Base-by-base conservation (phyloP, 2,329 filamentous ascomycete genomes). In the Aspergillus sp. region DNA sequence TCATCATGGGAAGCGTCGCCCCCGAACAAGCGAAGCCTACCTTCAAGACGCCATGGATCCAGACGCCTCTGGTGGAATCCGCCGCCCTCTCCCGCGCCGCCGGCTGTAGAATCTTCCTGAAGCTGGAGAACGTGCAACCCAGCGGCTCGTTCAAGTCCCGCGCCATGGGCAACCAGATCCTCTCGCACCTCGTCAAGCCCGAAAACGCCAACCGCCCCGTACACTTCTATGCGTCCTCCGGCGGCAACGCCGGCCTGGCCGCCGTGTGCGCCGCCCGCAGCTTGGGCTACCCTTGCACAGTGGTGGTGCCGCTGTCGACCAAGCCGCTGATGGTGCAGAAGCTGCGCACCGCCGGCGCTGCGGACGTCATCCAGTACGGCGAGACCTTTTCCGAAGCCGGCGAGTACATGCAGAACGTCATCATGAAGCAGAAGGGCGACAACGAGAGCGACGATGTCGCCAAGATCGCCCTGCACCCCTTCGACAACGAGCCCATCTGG, bases 91-190 rank as follows among this genome's bases (percentile, higher is more conserved):
- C 87, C 41, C 80, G 83, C 57, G 79, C 80, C 57, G 86, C 87
- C 59, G 88, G 88, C 70, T 92, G 88, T 76, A 86, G 88, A 74
- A 83, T 95, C 70, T 89, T 88, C 70, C 84, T 95, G 64, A 95
- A 95, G 71, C 82, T 94, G 56, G 90, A 95, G 63, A 89, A 88
- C 67, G 82, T 91, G 50, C 90, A 95, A 66, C 90, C 90, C 4
- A 88, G 87, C 19, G 88, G 88, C 57, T 92, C 88, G 36, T 95
- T 95, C 83, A 94, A 95, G 71, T 92, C 88, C 44, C 81, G 72
- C 59, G 89, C 87, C 26, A 83, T 93, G 55, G 88, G 89, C 46
- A 82, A 88, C 69, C 80, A 88, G 66, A 85, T 90, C 67, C 78
- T 85, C 48, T 75, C 77, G 2, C 68, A 75, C 60, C 68, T 78